Evolutionary conservation across 2,329 filamentous ascomycete genomes (phyloP), one percentile per base, ranked within the genome.

Genomic region (Cryphonectria carpinicola): DNA sequence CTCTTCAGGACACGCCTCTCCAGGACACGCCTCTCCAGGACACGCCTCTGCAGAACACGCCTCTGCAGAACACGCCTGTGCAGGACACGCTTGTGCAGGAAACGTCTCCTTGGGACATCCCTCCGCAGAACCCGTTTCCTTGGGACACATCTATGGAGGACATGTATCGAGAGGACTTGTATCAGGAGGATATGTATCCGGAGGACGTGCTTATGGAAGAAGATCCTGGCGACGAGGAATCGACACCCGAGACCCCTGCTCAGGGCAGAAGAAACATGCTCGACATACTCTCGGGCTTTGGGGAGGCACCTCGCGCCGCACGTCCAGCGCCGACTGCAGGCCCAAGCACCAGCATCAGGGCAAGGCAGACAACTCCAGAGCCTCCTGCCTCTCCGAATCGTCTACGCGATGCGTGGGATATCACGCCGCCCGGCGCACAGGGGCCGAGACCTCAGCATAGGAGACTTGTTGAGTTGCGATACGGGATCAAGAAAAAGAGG

Each of bases 281-380:
- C 69, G 22, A 78, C 78, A 4, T 77, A 76, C 1, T 75, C 72
- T 56, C 72, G 75, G 68, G 58, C 56, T n/a, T 46, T 13, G 35
- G 14, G 19, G 35, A 10, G 10, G 37, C 17, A n/a, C 17, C 46
- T 37, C 63, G 43, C 13, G 46, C 35, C 52, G 5, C 35, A 35
- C 35, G 19, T 22, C n/a, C 49, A 22, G 35, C 19, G 37, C 52
- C 32, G 25, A 41, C 22, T 43, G 14, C 37, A n/a, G 13, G 10
- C n/a, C 1, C 52, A 19, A 61, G 52, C 25, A 46, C 19, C 52
- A 60, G 58, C 37, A 68, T 60, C 32, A 39, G 67, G 22, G 58
- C 46, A 10, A 22, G 10, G 4, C 37, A 35, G 14, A 49, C 46
- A n/a, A 41, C 39, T 4, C 64, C 43, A 7, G 67, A 70, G 22